These are phyloP conservation scores for Meyerozyma smithsonii DNA, from an alignment of 1,139 yeast species.

Conservation along the genomic window DNA sequence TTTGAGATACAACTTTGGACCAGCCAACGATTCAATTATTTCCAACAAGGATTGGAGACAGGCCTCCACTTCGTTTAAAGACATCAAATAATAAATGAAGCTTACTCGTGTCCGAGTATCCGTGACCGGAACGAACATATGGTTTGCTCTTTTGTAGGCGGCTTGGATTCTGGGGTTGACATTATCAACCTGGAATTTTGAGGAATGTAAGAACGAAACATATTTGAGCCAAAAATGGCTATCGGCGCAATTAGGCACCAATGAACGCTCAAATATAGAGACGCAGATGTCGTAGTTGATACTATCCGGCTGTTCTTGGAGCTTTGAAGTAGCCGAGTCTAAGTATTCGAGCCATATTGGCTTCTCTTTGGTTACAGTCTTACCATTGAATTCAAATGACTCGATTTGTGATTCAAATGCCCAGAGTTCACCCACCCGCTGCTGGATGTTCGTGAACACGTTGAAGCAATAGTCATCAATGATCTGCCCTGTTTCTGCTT, in stretches of 20 bases:
- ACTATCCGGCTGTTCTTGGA: background rate
- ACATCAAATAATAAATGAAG: conserved; percentile 33
- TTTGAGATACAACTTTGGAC: conserved; percentile 20
- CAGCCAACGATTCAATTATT: conserved; percentile 22
- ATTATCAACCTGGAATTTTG: conserved; percentile 11
- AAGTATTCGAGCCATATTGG: conserved; percentile 51
- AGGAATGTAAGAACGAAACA: conserved; percentile 33
- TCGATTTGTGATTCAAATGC: conserved; percentile 50
- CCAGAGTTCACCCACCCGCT: conserved; percentile 55
- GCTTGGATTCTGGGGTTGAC: conserved; percentile 21
- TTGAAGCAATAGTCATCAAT: conserved; percentile 39
- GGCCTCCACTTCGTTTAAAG: conserved; percentile 15
- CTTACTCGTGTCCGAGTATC: conserved; percentile 33
- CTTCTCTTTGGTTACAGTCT: conserved; percentile 22
- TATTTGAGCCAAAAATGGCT: conserved; percentile 57
- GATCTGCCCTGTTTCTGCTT: conserved; percentile 30
- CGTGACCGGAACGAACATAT: conserved; percentile 41
- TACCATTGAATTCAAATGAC: conserved; percentile 39
- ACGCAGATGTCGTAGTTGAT: conserved; percentile 7
- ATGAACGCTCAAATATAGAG: conserved; percentile 53
- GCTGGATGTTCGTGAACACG: conserved; percentile 44
- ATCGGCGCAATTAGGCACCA: conserved; percentile 52
- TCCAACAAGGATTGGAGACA: conserved; percentile 28
- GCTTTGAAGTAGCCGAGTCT: conserved; percentile 32
- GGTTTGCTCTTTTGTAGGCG: conserved; percentile 39